These are phyloP conservation scores for Hansenula lynferdii DNA, from an alignment of 1,139 yeast genomes.

Conservation along the genomic window DNA sequence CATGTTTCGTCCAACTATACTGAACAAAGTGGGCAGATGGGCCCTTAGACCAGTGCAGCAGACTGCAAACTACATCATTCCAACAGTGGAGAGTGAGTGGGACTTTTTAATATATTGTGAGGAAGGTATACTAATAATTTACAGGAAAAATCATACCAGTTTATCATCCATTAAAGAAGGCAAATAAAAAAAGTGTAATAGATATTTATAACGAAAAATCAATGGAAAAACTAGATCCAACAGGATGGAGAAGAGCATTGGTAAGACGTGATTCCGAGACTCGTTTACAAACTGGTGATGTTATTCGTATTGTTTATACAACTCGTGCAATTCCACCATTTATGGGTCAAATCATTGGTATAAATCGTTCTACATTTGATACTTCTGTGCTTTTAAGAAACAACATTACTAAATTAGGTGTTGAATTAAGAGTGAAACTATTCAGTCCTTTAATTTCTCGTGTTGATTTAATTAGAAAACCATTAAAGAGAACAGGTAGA, in stretches of 20 bases:
- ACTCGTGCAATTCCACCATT: conserved; percentile 50
- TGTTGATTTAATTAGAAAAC: conserved; percentile 71
- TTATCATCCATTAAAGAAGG: conserved; percentile 26
- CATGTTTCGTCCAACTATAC: conserved; percentile 5
- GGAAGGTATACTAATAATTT: conserved; percentile 18
- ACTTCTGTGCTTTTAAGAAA: conserved; percentile 75
- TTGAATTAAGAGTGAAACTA: conserved; percentile 73
- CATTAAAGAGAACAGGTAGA: conserved; percentile 64
- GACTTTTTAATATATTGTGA: neutral
- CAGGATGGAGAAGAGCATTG: conserved; percentile 66
- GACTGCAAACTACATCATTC: conserved; percentile 17
- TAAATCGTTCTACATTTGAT: conserved; percentile 66
- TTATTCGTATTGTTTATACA: conserved; percentile 69
- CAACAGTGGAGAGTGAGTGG: conserved; percentile 16
- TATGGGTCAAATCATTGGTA: conserved; percentile 71
- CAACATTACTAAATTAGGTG: conserved; percentile 72
- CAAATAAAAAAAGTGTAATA: conserved; percentile 19
- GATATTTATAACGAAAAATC: conserved; percentile 16
- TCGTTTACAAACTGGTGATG: conserved; percentile 71
- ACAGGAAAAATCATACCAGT: conserved; percentile 28
- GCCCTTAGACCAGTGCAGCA: conserved; percentile 5
- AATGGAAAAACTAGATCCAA: conserved; percentile 57
- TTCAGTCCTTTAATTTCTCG: conserved; percentile 73
- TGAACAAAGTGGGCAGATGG: neutral
- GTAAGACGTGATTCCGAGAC: conserved; percentile 39